Percentiles rank a stretch among this genome's conserved stretches.
These are phyloP conservation scores for Chlamydomonas asymmetrica DNA, from an alignment of 139 green algal species.

Conservation along the genomic window DNA sequence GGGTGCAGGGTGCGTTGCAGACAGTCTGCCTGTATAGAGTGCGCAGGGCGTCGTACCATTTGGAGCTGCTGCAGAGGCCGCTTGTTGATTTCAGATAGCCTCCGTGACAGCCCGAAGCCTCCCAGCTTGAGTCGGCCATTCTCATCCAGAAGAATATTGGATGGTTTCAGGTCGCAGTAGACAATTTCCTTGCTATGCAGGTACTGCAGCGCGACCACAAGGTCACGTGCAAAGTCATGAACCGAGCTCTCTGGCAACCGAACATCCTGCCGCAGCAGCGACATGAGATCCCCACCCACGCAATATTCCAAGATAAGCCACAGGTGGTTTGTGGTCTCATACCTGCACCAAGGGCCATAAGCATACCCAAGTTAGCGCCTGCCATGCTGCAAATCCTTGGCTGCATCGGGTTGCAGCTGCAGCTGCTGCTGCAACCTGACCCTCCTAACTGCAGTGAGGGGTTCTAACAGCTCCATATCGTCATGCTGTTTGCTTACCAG, in stretches of 20 bases:
- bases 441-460: not conserved
- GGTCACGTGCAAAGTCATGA: conserved; percentile 82
- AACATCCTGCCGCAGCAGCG: conserved; percentile 82
- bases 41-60: conserved; percentile 13
- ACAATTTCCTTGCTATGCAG: conserved; percentile 83
- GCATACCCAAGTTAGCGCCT: not conserved
- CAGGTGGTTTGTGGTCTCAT: conserved; percentile 94
- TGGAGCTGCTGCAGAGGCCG: conserved; percentile 55
- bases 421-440: not conserved
- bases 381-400: not conserved
- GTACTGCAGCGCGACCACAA: conserved; percentile 71
- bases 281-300: conserved; percentile 90
- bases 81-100: conserved; percentile 81
- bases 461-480: too few relatives aligned
- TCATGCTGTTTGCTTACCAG: conserved; percentile 73
- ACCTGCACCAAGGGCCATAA: conserved; percentile 60
- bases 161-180: conserved; percentile 93
- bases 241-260: conserved; percentile 84
- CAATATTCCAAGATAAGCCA: conserved; percentile 99
- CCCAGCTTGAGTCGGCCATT: conserved; percentile 91
- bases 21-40: not conserved
- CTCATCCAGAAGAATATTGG: conserved; percentile 94
- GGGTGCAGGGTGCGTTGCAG: too few relatives aligned
- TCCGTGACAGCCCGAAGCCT: conserved; percentile 87
- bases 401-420: too few relatives aligned